Base-by-base conservation (phyloP, 371 early-diverging fungal genomes). In the Hamiltosporidium tvaerminnensis region DNA sequence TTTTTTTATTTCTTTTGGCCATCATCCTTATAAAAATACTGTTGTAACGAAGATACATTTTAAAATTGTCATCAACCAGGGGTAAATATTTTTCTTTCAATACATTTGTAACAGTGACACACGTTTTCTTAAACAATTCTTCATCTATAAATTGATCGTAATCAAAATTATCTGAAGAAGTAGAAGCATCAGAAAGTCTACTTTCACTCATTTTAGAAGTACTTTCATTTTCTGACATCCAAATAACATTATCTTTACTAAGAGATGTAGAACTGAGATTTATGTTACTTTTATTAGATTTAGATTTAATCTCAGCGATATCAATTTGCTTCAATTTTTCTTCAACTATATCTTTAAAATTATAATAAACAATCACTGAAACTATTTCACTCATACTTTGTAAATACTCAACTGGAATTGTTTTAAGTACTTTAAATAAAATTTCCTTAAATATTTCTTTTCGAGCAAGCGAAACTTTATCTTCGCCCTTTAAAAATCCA, bases 331-430 rank as follows among this genome's bases (percentile, higher is more conserved):
- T 57, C 3, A 5, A 39, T 30, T 39, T 44, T 31, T 35, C 16
- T 39, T 57, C 57, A 33, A 16, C 41, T 2, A 57, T 39, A 34
- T 69, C 60, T 35, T 44, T 5, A 38, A 65, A 69, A 59, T 65
- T 71, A 56, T 49, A 61, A 57, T 56, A 49, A 32, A 71, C 63
- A 50, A 75, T 48, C 0, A 71, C 67, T 7, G 69, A 55, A 37
- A 58, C 65, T 23, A 75, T 59, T 55, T 75, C 75, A 52, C 55
- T 61, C 72, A 75, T 75, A 33, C 75, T 67, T 47, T 75, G 75
- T 2, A 63, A n/a, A 59, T 75, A 75, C 5, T 35, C 33, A 23
- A 65, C 33, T n/a, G 69, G 57, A 37, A 69, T 63, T 12, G 47
- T 32, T 32, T 35, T 50, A 7, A 75, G 48, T 1, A 62, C 30